These are phyloP conservation scores for Prunella vulgaris DNA, from an alignment of 257 asterid genomes.

Conservation along the genomic window DNA sequence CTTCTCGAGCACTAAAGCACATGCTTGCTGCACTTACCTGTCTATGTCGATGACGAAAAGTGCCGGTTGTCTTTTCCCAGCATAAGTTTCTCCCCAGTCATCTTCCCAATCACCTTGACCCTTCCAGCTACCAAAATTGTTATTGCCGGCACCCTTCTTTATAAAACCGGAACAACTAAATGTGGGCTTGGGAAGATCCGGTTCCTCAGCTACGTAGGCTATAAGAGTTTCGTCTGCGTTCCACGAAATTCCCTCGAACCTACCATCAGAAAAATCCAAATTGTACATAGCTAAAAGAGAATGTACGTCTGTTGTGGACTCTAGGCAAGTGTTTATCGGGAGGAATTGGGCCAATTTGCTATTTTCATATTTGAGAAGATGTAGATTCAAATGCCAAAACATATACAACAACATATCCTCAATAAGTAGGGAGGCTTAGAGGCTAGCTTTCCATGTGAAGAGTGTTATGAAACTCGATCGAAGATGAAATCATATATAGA, in stretches of 20 bases:
- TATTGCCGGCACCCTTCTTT: constrained; percentile 43
- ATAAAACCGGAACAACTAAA: constrained; percentile 52
- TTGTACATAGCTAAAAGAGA: not conserved
- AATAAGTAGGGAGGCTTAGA: not conserved
- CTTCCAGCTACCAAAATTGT: constrained; percentile 73
- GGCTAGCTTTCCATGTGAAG: too few species aligned
- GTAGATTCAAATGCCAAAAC: not conserved
- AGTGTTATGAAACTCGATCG: not conserved
- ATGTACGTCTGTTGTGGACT: not conserved
- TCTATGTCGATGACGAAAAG: constrained; percentile 56
- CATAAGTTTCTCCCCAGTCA: constrained; percentile 94
- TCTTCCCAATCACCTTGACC: constrained; percentile 92
- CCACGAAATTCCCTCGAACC: constrained; percentile 98
- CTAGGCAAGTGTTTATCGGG: not conserved
- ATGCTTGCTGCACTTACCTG: too few species aligned
- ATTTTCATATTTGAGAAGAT: not conserved
- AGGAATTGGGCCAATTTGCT: not conserved
- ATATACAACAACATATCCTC: not conserved
- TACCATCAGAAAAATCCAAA: constrained; percentile 22
- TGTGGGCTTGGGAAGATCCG: constrained; percentile 51
- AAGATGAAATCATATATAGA: not conserved
- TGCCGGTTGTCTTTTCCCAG: constrained; percentile 80
- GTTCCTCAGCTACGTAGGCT: constrained; percentile 90
- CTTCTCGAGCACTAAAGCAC: not conserved
- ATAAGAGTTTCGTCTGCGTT: constrained; percentile 63